Conservation (phyloP, 305 asterid species). For the Fraxinus baroniana region DNA sequence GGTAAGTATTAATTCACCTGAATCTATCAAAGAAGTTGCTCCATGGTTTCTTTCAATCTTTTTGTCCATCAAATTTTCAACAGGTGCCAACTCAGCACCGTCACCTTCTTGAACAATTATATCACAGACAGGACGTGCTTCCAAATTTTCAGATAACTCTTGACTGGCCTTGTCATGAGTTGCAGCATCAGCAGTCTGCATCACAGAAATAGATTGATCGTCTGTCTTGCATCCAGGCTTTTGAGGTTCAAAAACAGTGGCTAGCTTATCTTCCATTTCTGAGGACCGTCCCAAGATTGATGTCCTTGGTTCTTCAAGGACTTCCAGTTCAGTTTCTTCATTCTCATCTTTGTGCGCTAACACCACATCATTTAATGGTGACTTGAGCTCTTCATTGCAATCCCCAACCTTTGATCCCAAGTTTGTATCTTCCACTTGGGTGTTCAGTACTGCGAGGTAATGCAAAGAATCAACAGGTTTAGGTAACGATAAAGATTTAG, state of each 20-base stretch:
- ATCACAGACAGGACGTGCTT: conserved; percentile 27
- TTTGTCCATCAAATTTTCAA: conserved; percentile 35
- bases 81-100: conserved; percentile 37
- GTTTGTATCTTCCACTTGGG: conserved; percentile 39
- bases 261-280: conserved; percentile 30
- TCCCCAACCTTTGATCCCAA: conserved; percentile 30
- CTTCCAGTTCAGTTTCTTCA: conserved; percentile 35
- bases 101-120: conserved; percentile 33
- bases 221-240: conserved; percentile 28
- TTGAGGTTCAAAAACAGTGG: conserved; percentile 33
- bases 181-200: conserved; percentile 38
- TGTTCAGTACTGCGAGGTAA: conserved; percentile 48
- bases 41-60: conserved; percentile 28
- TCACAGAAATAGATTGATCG: conserved; percentile 33
- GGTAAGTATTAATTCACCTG: conserved; percentile 44
- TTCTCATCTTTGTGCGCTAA: conserved; percentile 26
- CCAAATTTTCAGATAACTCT: conserved; percentile 32
- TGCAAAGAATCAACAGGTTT: conserved; percentile 22
- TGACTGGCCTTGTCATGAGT: conserved; percentile 29
- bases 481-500: conserved; percentile 3
- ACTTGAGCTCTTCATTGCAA: conserved; percentile 31
- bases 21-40: conserved; percentile 28
- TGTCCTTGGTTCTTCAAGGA: conserved; percentile 29
- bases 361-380: conserved; percentile 30
- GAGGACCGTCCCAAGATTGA: conserved; percentile 29